Evolutionary conservation across 305 asterid species (phyloP), one percentile per base, ranked within the genome.

Genomic region (Andrographis paniculata): DNA sequence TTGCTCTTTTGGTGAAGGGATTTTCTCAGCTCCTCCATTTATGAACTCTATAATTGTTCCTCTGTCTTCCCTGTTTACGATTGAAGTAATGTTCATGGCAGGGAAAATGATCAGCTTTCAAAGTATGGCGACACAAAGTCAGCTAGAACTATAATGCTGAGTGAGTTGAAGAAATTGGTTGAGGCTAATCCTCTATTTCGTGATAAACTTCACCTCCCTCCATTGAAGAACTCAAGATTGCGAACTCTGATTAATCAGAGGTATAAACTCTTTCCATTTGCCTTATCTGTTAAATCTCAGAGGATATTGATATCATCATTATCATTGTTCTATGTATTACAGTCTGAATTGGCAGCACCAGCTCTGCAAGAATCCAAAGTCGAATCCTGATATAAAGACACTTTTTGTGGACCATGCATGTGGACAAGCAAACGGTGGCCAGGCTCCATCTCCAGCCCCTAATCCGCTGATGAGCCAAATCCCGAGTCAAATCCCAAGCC

Each of bases 331-430:
- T 48, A n/a, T 37, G 57, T 21, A 19, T 56, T 58, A 68, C 84
- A 83, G 92, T 65, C 66, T 80, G 53, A 80, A 80, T 52, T 80
- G 94, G 94, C 94, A 83, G 70, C 94, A 79, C 55, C 87, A 75
- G 64, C 84, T 77, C 30, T 83, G 94, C 61, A 75, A 73, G 69
- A 75, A 67, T 56, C 92, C 87, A 24, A 77, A 67, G 71, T 68
- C 80, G 37, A 75, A 77, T 67, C 87, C 87, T 43, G 82, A 77
- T 50, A 75, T 80, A 47, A 80, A 66, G 67, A 70, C 92, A 28
- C 87, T 83, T 41, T 75, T 83, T 59, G 70, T 59, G 55, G 94
- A 83, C 60, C 94, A 83, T 55, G 50, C 62, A 56, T 83, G 92
- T 53, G 84, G 69, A 37, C 85, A 66, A 48, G 60, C 71, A 44